phyloP scores from a whole-genome alignment of 176 grass and related monocot species.

The Alopecurus myosuroides region DNA sequence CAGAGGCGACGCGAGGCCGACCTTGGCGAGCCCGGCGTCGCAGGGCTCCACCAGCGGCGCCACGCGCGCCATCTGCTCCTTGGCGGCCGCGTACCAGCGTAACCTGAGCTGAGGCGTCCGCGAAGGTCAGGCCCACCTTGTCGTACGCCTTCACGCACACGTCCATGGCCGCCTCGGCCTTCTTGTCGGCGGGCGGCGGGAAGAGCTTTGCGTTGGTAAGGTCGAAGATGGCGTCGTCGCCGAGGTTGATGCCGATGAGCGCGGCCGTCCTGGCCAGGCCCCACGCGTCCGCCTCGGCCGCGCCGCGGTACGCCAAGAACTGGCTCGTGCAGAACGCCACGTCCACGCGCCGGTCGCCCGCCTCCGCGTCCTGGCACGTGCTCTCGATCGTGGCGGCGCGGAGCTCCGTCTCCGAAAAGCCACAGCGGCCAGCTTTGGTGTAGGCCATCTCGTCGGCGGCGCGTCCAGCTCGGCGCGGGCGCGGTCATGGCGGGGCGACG shows the following conservation, averaged over 20 bases:
- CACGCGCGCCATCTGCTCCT: slow-evolving; percentile 3
- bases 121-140: slow-evolving; percentile 22
- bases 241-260: slow-evolving; percentile 41
- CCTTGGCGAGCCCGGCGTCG: slow-evolving; percentile 6
- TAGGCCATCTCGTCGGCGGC: too few species aligned
- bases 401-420: too few species aligned
- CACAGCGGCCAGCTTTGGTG: too few species aligned
- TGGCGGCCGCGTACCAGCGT: slow-evolving; percentile 11
- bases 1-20: slow-evolving; percentile 8
- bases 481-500: too few species aligned
- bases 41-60: slow-evolving; percentile 5
- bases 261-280: slow-evolving; percentile 24
- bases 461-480: too few species aligned
- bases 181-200: not conserved
- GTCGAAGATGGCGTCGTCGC: slow-evolving; percentile 33
- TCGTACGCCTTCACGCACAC: slow-evolving; percentile 31
- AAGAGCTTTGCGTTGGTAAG: slow-evolving; percentile 18
- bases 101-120: slow-evolving; percentile 23
- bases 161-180: slow-evolving; percentile 7
- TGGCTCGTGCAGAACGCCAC: slow-evolving; percentile 18
- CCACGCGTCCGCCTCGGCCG: slow-evolving; percentile 36
- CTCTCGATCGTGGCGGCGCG: slow-evolving; percentile 41
- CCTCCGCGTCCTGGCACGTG: slow-evolving; percentile 30
- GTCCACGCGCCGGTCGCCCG: slow-evolving; percentile 17
- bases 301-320: slow-evolving; percentile 30